Evolutionary conservation across 805 yeast species (phyloP), one percentile per base, ranked within the genome.

Genomic region (Candida hispaniensis): DNA sequence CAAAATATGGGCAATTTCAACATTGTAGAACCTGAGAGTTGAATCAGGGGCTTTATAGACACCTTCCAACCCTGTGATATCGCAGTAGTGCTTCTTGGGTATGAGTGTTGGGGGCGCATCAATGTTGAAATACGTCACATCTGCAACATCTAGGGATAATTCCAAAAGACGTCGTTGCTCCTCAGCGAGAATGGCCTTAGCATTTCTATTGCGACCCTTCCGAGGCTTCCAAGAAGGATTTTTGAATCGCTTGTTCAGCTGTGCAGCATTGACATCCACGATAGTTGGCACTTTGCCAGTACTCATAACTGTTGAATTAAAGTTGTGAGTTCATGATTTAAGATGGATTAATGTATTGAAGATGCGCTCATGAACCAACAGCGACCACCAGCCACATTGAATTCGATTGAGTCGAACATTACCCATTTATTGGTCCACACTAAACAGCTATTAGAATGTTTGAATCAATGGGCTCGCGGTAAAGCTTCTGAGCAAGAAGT

Each of bases 401-500:
- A 64, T 41, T 71, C 86, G 7, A 75, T 78, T 34, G 94, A 82
- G 50, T 71, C 85, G 29, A 70, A 86, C 47, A 80, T 79, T 27
- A 72, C 93, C 12, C 59, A 83, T 41, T 64, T 88, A 15, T 64
- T 91, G 27, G 86, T 86, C 21, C 79, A 93, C 1, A 85, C 97
- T 0, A 88, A 88, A 49, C 85, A 81, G 40, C 63, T 88, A 8
- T 62, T 91, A n/a, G 94, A 82, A 48, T 69, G 81, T 11, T 60
- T 91, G 34, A 82, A 93, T 0, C 81, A 74, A 42, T 91, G 99
- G 99, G 86, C 97, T 1, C 66, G 72, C 42, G 73, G 71, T 14
- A 66, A 69, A n/a, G 85, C 82, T 5, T 67, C 76, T 14, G 97
- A 86, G 28, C 71, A 71, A 39, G 81, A 72, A 43, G 96, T 91